Evolutionary conservation across 495 filamentous ascomycete genomes (phyloP).

Genomic region (Tuber umbilicatum): DNA sequence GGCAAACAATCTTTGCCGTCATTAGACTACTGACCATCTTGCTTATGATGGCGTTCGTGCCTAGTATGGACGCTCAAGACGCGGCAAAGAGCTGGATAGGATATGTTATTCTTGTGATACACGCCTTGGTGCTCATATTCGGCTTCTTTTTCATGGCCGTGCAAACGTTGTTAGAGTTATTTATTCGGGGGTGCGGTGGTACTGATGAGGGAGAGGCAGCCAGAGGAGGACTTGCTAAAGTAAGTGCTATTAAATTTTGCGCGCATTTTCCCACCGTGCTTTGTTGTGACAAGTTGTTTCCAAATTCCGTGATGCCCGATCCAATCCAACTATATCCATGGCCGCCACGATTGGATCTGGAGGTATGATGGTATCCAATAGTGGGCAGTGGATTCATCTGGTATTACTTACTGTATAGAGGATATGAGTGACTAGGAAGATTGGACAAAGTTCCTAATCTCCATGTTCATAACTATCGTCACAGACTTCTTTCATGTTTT

Average conservation of each 20-base stretch:
- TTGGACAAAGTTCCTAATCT: background rate
- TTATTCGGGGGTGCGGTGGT: conserved; percentile 71
- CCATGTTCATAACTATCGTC: background rate
- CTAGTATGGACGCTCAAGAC: conserved; percentile 67
- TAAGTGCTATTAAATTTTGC: conserved; percentile 42
- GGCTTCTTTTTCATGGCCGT: conserved; percentile 90
- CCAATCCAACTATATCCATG: background rate
- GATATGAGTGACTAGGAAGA: background rate
- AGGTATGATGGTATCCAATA: background rate
- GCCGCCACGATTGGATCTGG: background rate
- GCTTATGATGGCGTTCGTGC: conserved; percentile 80
- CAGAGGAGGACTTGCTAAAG: conserved; percentile 79
- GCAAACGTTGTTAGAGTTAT: conserved; percentile 81
- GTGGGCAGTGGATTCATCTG: background rate
- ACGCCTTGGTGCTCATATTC: conserved; percentile 80
- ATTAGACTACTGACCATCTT: conserved; percentile 72
- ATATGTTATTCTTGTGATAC: conserved; percentile 80
- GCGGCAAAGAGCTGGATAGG: conserved; percentile 87
- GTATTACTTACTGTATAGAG: background rate
- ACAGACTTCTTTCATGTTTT: background rate
- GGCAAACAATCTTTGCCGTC: conserved; percentile 75
- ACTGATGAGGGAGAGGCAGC: conserved; percentile 63
- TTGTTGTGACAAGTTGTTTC: background rate
- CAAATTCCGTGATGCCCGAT: background rate
- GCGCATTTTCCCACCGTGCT: background rate